Conservation (phyloP, 176 grass and related monocot genomes). For the Panicum miliaceum region DNA sequence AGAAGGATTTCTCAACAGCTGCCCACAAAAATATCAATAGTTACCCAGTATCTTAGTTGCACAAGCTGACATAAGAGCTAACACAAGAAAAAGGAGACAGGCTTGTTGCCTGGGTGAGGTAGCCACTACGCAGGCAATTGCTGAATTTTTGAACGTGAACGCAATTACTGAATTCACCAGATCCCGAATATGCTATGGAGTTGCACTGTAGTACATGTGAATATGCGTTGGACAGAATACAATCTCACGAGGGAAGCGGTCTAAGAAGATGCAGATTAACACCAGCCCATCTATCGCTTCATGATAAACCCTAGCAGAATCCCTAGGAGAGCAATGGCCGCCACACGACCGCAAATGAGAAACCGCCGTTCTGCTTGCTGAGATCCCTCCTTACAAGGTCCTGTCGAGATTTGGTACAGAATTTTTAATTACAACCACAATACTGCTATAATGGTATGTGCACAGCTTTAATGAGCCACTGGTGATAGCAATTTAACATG, state of each 20-base stretch:
- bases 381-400: constrained; percentile 72
- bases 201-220: constrained; percentile 21
- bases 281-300: constrained; percentile 54
- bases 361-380: constrained; percentile 66
- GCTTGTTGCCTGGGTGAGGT: not conserved
- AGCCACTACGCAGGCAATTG: constrained; percentile 37
- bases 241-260: not conserved
- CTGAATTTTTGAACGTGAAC: too few species aligned
- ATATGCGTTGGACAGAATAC: constrained; percentile 33
- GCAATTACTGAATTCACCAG: constrained; percentile 22
- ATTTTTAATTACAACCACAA: constrained; percentile 5
- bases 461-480: constrained; percentile 7
- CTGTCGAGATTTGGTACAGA: constrained; percentile 42
- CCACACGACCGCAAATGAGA: constrained; percentile 67
- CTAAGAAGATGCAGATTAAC: constrained; percentile 26
- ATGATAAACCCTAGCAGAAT: constrained; percentile 70
- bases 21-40: not conserved
- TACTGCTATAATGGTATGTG: not conserved
- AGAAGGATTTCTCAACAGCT: constrained; percentile 12
- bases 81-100: constrained; percentile 24
- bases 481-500: not conserved
- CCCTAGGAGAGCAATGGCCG: constrained; percentile 70
- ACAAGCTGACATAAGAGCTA: constrained; percentile 20
- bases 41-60: constrained; percentile 15
- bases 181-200: constrained; percentile 32